Base-by-base conservation (phyloP, 2,329 filamentous ascomycete genomes). In the Rutstroemia sp. region DNA sequence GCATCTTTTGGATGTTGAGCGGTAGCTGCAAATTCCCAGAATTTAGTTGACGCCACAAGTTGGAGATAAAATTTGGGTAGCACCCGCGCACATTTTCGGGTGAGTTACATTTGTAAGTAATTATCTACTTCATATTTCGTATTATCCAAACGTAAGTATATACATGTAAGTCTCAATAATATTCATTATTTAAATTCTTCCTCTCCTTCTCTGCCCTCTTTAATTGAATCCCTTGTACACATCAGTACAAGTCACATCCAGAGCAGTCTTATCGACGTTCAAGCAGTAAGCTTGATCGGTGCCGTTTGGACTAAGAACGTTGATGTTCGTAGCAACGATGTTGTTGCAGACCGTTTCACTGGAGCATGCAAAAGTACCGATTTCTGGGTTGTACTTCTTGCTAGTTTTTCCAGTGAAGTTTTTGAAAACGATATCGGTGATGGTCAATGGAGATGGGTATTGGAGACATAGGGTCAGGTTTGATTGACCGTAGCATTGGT, bases 401-500 rank as follows among this genome's bases (percentile, higher is more conserved):
- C 72, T 76, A 2, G 81, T 83, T 1, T 73, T 79, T 0, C 82
- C 82, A 21, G 67, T 69, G 65, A 86, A 78, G 61, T 83, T 78
- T 58, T 73, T 78, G 65, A 85, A 79, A 4, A 73, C 70, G 48
- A 85, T 71, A 58, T 83, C 76, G 18, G 73, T 75, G 59, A 85
- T 84, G 1, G 77, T 82, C 57, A 84, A 61, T 18, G 68, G 63
- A 56, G 79, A 79, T 2, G 82, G 82, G 63, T 72, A 80, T 67
- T 79, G 63, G 45, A 79, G 76, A 71, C 82, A 86, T n/a, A 84
- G 73, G 2, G 81, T 83, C 50, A 79, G 65, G 64, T 86, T 85
- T 59, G 73, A 78, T 69, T 85, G 80, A 8, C 81, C 81, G 59
- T 85, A 84, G 72, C 82, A 86, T 66, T 86, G 82, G n/a, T 81